Evolutionary conservation across 768 basidiomycete species (phyloP).

Genomic region (Collybia sp.): DNA sequence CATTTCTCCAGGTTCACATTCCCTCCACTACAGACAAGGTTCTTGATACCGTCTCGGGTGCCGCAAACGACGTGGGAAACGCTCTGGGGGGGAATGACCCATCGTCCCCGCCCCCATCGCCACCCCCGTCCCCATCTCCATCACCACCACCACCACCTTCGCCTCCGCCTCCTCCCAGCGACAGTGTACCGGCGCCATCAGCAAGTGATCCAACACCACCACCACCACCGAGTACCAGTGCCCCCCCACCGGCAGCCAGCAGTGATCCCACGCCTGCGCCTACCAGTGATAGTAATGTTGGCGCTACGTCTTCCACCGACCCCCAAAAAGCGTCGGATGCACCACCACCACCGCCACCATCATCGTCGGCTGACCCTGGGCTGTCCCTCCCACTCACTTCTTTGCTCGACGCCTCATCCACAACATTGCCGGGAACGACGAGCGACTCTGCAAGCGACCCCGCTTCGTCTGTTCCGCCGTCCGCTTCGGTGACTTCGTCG

Average conservation of each 20-base stretch:
- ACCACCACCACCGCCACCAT: conserved; percentile 4
- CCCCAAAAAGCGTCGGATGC: not conserved
- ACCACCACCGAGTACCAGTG: not conserved
- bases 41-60: too few relatives aligned
- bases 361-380: not conserved
- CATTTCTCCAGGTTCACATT: too few relatives aligned
- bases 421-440: too few relatives aligned
- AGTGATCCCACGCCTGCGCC: not conserved
- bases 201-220: too few relatives aligned
- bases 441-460: too few relatives aligned
- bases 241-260: not conserved
- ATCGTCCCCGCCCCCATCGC: not conserved
- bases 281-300: not conserved
- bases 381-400: not conserved
- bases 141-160: not conserved
- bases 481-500: too few relatives aligned
- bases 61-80: too few relatives aligned
- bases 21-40: too few relatives aligned
- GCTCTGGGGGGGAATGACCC: not conserved
- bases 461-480: too few relatives aligned
- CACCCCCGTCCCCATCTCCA: not conserved
- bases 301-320: not conserved
- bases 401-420: too few relatives aligned
- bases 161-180: not conserved
- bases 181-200: too few relatives aligned